phyloP scores from a whole-genome alignment of 768 basidiomycete species.

The Naganishia kalamii region DNA sequence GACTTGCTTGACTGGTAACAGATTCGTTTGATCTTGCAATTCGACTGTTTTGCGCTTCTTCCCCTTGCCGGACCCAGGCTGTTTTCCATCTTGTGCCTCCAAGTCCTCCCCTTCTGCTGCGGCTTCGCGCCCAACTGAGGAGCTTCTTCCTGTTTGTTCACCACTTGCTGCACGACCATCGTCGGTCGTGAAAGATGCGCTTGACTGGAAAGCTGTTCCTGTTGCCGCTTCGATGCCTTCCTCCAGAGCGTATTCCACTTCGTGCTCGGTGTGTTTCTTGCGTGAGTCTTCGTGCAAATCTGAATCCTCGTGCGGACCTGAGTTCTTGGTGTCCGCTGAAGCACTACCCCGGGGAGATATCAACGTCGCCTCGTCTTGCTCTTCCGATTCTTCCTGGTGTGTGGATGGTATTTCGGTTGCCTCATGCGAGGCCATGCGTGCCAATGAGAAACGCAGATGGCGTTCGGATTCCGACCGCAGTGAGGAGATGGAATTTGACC shows the following conservation, averaged over 20 bases:
- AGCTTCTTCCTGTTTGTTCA: neutral
- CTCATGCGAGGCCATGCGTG: slow-evolving; percentile 11
- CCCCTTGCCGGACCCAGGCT: neutral
- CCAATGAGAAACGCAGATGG: slow-evolving; percentile 4
- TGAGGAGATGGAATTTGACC: slow-evolving; percentile 9
- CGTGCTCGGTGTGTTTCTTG: neutral
- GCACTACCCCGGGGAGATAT: too few relatives aligned
- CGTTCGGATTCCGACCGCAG: slow-evolving; percentile 6
- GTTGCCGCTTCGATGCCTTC: neutral
- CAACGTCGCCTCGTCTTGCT: neutral
- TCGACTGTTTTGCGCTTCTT: slow-evolving; percentile 32
- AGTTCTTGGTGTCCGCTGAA: neutral
- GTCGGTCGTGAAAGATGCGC: neutral
- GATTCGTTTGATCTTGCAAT: slow-evolving; percentile 69
- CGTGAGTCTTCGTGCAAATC: neutral
- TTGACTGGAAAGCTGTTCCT: neutral
- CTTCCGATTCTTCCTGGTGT: slow-evolving; percentile 9
- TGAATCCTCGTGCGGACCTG: neutral
- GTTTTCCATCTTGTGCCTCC: neutral
- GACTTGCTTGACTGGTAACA: slow-evolving; percentile 61
- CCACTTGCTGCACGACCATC: neutral
- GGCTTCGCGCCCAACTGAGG: neutral
- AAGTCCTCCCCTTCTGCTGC: neutral
- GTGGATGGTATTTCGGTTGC: slow-evolving; percentile 8
- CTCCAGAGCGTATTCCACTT: slow-evolving; percentile 3